Conservation (phyloP, 1,139 yeast species). For the Taiozyma sp. region DNA sequence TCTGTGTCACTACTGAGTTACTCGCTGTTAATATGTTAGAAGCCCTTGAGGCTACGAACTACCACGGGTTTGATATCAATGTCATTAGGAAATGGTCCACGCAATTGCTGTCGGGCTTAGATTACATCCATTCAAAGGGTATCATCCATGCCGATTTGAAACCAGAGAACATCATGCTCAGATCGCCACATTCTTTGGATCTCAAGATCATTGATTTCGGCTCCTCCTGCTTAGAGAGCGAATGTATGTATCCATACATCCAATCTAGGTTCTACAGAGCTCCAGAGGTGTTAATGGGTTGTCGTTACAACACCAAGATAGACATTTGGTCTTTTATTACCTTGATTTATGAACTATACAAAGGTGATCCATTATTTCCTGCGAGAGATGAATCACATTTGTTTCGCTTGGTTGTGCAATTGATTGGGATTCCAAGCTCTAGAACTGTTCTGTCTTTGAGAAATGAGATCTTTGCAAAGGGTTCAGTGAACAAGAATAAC, state of each 20-base stretch:
- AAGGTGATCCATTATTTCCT: constrained; percentile 66
- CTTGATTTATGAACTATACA: constrained; percentile 58
- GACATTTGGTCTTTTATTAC: constrained; percentile 84
- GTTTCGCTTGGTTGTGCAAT: constrained; percentile 51
- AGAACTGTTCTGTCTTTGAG: constrained; percentile 34
- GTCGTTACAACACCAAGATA: constrained; percentile 61
- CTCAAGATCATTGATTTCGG: constrained; percentile 67
- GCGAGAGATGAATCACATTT: constrained; percentile 70
- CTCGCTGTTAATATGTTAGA: constrained; percentile 68
- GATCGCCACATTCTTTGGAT: constrained; percentile 31
- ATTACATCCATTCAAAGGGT: constrained; percentile 50
- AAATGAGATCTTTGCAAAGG: constrained; percentile 26
- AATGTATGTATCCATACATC: constrained; percentile 50
- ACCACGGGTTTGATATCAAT: constrained; percentile 54
- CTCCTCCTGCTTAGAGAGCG: constrained; percentile 46
- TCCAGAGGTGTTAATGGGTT: constrained; percentile 82
- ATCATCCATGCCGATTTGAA: constrained; percentile 81
- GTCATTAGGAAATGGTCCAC: constrained; percentile 46
- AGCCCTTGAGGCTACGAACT: constrained; percentile 54
- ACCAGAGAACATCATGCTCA: constrained; percentile 62
- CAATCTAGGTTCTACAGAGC: constrained; percentile 67
- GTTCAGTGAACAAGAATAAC: constrained; percentile 27
- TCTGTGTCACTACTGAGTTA: constrained; percentile 76
- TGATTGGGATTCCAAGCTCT: constrained; percentile 58
- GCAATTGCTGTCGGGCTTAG: constrained; percentile 57